These are phyloP conservation scores for Ustilago esculenta DNA, from an alignment of 1,284 basidiomycete species.

Conservation along the genomic window DNA sequence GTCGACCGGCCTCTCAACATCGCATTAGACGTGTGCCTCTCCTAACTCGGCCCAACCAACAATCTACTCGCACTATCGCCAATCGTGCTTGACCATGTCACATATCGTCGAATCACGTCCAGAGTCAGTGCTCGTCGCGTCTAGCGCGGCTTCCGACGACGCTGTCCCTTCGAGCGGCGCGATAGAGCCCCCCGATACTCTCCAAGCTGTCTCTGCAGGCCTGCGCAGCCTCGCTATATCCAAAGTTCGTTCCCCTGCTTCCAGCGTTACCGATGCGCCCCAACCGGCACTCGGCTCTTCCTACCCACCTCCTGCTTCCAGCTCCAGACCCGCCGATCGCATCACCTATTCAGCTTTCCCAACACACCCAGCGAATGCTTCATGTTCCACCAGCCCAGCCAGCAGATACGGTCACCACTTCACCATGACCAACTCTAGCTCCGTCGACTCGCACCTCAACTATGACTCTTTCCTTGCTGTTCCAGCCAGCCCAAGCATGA, in stretches of 20 bases:
- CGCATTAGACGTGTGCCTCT: constrained; percentile 23
- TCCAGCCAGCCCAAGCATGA: constrained; percentile 49
- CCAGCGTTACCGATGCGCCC: constrained; percentile 1
- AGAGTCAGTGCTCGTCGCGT: constrained; percentile 15
- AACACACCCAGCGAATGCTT: constrained; percentile 3
- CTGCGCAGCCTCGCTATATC: constrained; percentile 33
- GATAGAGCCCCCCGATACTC: constrained; percentile 42
- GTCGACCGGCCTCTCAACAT: constrained; percentile 14
- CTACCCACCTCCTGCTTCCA: constrained; percentile 17
- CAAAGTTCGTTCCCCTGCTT: not conserved
- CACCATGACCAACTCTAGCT: constrained; percentile 36
- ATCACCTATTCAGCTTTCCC: not conserved
- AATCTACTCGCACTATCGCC: too few relatives aligned
- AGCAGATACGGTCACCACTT: constrained; percentile 33
- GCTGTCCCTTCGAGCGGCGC: constrained; percentile 11
- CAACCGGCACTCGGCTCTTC: constrained; percentile 19
- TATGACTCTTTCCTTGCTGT: constrained; percentile 23
- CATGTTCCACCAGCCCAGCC: constrained; percentile 28
- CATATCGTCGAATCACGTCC: constrained; percentile 16
- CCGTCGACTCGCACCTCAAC: constrained; percentile 34
- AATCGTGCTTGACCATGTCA: constrained; percentile 21
- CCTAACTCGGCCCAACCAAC: too few relatives aligned
- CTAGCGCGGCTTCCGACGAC: constrained; percentile 22
- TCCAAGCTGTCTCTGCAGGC: constrained; percentile 34
- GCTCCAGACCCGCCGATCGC: constrained; percentile 14